Conservation (phyloP, 2,329 filamentous ascomycete genomes). For the Celoporthe dispersa region DNA sequence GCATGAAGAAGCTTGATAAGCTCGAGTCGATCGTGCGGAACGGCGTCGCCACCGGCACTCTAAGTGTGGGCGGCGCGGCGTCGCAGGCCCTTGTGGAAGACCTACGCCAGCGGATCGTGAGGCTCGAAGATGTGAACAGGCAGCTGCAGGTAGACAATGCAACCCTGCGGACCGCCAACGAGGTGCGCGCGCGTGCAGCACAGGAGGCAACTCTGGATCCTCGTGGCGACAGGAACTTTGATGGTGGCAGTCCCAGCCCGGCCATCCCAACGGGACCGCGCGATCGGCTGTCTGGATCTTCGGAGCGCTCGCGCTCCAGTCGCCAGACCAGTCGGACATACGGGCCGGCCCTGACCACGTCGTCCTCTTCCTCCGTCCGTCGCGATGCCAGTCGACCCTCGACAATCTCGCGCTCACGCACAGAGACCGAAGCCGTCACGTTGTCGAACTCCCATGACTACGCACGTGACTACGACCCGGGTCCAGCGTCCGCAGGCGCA, state of each 20-base stretch:
- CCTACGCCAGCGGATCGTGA: conserved; percentile 52
- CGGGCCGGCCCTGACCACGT: conserved; percentile 23
- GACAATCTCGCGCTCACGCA: conserved; percentile 39
- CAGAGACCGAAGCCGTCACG: conserved; percentile 26
- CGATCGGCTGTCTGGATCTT: conserved; percentile 28
- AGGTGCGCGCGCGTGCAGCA: conserved; percentile 58
- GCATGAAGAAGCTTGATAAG: conserved; percentile 84
- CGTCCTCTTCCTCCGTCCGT: conserved; percentile 30
- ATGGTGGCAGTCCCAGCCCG: conserved; percentile 56
- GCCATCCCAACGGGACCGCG: conserved; percentile 59
- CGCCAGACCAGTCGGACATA: conserved; percentile 33
- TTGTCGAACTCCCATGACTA: conserved; percentile 17
- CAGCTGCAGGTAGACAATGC: conserved; percentile 68
- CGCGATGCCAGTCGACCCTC: conserved; percentile 35
- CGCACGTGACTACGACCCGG: conserved; percentile 28
- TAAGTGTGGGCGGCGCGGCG: conserved; percentile 38
- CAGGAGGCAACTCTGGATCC: conserved; percentile 45
- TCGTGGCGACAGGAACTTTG: conserved; percentile 35
- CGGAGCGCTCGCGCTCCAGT: conserved; percentile 16
- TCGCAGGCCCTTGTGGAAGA: conserved; percentile 39
- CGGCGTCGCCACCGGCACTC: conserved; percentile 56
- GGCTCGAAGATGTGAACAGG: conserved; percentile 65
- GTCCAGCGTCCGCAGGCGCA: conserved; percentile 32
- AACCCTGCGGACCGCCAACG: conserved; percentile 69
- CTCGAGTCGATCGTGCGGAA: conserved; percentile 80